These are phyloP conservation scores for Monosporascus sp. DNA, from an alignment of 2,329 filamentous ascomycete genomes.

Conservation along the genomic window DNA sequence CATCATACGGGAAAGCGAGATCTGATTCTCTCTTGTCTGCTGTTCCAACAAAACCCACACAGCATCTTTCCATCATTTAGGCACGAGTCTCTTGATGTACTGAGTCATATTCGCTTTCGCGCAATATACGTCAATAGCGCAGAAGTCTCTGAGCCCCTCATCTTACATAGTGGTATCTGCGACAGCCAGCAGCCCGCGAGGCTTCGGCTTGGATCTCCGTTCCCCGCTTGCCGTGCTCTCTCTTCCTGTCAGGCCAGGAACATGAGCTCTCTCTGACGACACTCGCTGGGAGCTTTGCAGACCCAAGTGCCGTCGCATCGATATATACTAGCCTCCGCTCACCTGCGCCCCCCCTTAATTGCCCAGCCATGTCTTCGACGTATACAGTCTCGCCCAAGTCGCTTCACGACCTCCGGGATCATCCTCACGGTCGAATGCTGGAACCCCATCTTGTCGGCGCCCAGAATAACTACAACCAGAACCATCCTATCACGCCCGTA, in stretches of 20 bases:
- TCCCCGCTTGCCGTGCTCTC: conserved; percentile 8
- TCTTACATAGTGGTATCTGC: neutral
- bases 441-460: conserved; percentile 28
- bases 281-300: conserved; percentile 15
- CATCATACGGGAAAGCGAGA: conserved; percentile 6
- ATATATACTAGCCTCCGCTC: conserved; percentile 31
- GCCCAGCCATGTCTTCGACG: conserved; percentile 39
- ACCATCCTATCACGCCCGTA: conserved; percentile 27
- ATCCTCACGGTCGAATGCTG: conserved; percentile 20
- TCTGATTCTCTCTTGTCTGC: conserved; percentile 10
- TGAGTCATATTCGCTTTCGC: neutral
- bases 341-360: conserved; percentile 12
- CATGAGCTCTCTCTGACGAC: conserved; percentile 20
- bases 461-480: conserved; percentile 17
- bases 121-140: neutral
- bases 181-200: conserved; percentile 7
- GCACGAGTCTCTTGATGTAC: neutral
- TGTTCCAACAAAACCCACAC: neutral
- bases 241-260: conserved; percentile 9
- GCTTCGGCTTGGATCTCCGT: conserved; percentile 7
- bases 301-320: conserved; percentile 14
- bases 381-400: conserved; percentile 37
- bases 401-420: conserved; percentile 32
- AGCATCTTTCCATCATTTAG: neutral
- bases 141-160: neutral